phyloP scores from a whole-genome alignment of 352 stramenopile species.

The Phytopythium vexans region DNA sequence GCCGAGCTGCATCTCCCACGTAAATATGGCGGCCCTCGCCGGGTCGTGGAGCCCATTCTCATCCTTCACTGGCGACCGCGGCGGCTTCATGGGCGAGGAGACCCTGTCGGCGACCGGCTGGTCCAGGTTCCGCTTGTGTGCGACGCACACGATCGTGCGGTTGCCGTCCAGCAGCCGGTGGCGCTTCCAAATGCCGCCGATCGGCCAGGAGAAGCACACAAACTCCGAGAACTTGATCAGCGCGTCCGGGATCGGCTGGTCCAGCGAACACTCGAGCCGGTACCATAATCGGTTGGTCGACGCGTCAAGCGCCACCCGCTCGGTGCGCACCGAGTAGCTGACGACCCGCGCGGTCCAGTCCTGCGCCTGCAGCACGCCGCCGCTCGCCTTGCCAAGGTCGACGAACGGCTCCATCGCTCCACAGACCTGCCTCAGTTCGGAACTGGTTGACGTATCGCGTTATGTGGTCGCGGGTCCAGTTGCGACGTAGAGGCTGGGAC shows the following conservation, averaged over 20 bases:
- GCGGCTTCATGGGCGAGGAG: background rate
- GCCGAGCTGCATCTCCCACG: constrained; percentile 58
- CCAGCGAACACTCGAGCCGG: constrained; percentile 37
- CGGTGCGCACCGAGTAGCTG: constrained; percentile 34
- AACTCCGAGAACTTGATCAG: constrained; percentile 32
- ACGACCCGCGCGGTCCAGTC: constrained; percentile 42
- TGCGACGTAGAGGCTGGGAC: no score
- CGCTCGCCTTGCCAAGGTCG: background rate
- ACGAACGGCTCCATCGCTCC: background rate
- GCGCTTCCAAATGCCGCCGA: constrained; percentile 56
- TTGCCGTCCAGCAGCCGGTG: constrained; percentile 21
- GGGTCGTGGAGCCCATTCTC: constrained; percentile 1
- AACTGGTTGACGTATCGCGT: no score
- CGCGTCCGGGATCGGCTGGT: constrained; percentile 28
- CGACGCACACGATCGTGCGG: constrained; percentile 29
- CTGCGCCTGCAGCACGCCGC: constrained; percentile 25
- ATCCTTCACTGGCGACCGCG: constrained; percentile 1
- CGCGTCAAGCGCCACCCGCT: constrained; percentile 44
- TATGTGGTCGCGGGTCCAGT: no score
- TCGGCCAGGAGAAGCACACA: constrained; percentile 40
- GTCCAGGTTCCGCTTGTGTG: constrained; percentile 29
- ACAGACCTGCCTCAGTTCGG: no score
- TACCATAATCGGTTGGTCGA: constrained; percentile 40
- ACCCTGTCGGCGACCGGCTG: constrained; percentile 24
- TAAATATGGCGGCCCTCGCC: constrained; percentile 25